These are phyloP conservation scores for Podila minutissima DNA, from an alignment of 192 early-diverging fungal genomes.

Conservation along the genomic window DNA sequence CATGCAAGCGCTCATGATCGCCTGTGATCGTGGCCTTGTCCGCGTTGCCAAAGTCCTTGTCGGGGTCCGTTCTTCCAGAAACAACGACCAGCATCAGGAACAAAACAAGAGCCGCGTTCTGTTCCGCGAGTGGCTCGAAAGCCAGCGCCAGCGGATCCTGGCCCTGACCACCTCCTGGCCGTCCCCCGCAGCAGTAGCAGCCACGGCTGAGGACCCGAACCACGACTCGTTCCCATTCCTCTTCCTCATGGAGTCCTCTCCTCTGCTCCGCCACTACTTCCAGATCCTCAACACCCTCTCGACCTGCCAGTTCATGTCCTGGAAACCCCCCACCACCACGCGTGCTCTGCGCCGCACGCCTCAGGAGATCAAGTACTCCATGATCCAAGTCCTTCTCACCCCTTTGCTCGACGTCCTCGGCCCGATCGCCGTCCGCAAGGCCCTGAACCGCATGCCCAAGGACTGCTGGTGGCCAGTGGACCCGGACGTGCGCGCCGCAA, in stretches of 20 bases:
- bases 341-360: background rate
- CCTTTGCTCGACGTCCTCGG: conserved; percentile 29
- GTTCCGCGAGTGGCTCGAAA: background rate
- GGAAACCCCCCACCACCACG: background rate
- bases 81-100: background rate
- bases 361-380: conserved; percentile 16
- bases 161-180: background rate
- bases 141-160: background rate
- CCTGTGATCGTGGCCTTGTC: conserved; percentile 33
- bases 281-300: conserved; percentile 40
- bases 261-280: conserved; percentile 36
- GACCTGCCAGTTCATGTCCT: conserved; percentile 35
- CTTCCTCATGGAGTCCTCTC: conserved; percentile 45
- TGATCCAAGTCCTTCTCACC: conserved; percentile 15
- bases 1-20: conserved; percentile 45
- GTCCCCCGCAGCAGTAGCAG: background rate
- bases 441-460: conserved; percentile 31
- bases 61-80: background rate
- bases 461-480: conserved; percentile 50
- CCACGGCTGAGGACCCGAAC: background rate
- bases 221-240: conserved; percentile 31
- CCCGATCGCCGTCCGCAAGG: conserved; percentile 31
- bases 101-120: background rate
- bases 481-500: conserved; percentile 16
- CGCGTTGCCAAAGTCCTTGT: conserved; percentile 17